Evolutionary conservation across 345 rosid species (phyloP), one percentile per base, ranked within the genome.

Genomic region (Eucalyptus polybractea): DNA sequence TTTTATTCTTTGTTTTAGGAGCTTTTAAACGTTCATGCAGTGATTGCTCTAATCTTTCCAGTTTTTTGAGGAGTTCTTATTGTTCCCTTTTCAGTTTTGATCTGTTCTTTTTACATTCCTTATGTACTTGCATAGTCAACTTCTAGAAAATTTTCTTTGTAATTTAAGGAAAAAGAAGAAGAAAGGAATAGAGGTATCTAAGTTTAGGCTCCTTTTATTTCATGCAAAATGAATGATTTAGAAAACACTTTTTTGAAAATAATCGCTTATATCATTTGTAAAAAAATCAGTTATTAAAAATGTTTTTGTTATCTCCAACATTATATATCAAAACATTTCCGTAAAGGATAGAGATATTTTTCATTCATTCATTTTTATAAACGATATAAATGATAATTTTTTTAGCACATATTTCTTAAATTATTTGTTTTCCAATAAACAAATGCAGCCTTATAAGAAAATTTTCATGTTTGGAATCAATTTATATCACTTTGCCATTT

Each of bases 381-480:
- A 0, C 0, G 1, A 58, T 58, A 5, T 12, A 58, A 58, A 27
- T 58, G 0, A 25, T 25, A 1, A 58, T 11, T 58, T 58, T 58
- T 58, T 25, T 24, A 5, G 65, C 6, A 58, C 10, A 58, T 11
- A 22, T 24, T 58, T 24, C 13, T 25, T 11, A 58, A 2, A 24
- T 24, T 25, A 58, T 58, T 58, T 0, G 1, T 58, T 58, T 58
- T 24, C 13, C 0, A 0, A 10, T 3, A 58, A 58, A 58, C 6
- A 9, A 24, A 22, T 25, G 13, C 3, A 58, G 13, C 29, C 62
- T 2, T 56, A 58, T 58, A 4, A 27, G 33, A 62, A 60, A 62
- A 62, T 12, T 27, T 62, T 62, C 33, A 62, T 6, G 0, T 27
- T 6, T 62, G 17, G 69, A 27, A 29, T 62, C 16, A 62, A 62